phyloP scores from a whole-genome alignment of 1,284 basidiomycete genomes.

The Malassezia sympodialis region DNA sequence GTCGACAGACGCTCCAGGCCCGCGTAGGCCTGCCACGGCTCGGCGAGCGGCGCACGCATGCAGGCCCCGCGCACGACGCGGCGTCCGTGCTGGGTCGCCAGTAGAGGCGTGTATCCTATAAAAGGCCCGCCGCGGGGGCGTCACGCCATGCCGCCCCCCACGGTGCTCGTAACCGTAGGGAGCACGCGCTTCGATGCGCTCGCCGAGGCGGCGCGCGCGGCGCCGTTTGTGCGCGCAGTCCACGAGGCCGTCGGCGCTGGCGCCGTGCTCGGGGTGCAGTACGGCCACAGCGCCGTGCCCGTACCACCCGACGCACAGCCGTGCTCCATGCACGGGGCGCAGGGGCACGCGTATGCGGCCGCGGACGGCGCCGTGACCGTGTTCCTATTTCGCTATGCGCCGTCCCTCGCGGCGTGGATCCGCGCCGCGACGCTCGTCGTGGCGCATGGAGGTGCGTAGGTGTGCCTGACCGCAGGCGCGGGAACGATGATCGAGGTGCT shows the following conservation, averaged over 20 bases:
- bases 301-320: not conserved
- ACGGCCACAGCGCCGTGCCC: not conserved
- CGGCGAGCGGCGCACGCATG: not conserved
- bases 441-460: constrained; percentile 72
- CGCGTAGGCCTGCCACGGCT: constrained; percentile 14
- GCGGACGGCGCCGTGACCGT: constrained; percentile 19
- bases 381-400: constrained; percentile 25
- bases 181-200: constrained; percentile 36
- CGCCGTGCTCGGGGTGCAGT: constrained; percentile 4
- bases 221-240: constrained; percentile 1
- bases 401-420: constrained; percentile 49
- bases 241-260: not conserved
- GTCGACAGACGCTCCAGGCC: constrained; percentile 22
- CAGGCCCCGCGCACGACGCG: not conserved
- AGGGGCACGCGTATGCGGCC: not conserved
- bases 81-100: not conserved
- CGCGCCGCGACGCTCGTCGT: constrained; percentile 65
- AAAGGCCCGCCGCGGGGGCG: not conserved
- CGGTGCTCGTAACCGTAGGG: constrained; percentile 35
- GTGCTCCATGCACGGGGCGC: constrained; percentile 20
- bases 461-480: constrained; percentile 57
- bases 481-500: constrained; percentile 86
- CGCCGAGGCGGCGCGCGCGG: constrained; percentile 21
- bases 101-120: constrained; percentile 2
- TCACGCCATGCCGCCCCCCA: not conserved